Conservation (phyloP, 345 rosid species). For the Moringa oleifera region DNA sequence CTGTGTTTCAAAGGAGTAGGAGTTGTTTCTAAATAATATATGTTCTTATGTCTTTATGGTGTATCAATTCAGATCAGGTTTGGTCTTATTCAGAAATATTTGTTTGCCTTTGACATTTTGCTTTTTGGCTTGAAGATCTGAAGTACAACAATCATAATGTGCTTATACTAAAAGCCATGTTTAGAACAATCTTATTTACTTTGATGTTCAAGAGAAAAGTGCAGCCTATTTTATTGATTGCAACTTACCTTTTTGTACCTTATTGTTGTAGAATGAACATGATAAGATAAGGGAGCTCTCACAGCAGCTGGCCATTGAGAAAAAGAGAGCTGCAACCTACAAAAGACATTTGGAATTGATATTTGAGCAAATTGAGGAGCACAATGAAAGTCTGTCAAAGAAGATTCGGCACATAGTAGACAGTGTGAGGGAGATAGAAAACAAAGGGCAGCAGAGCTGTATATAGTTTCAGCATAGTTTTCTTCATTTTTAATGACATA, state of each 20-base stretch:
- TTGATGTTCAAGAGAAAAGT: background rate
- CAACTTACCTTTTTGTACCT: background rate
- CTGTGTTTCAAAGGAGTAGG: too few relatives aligned
- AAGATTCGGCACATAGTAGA: constrained; percentile 82
- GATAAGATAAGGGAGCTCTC: constrained; percentile 85
- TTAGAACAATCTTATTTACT: too few relatives aligned
- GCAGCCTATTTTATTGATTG: background rate
- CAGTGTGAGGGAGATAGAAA: constrained; percentile 66
- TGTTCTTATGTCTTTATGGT: too few relatives aligned
- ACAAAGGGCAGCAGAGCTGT: constrained; percentile 42
- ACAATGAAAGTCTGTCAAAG: constrained; percentile 74
- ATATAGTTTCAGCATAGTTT: constrained; percentile 30
- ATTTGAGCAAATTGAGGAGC: constrained; percentile 86
- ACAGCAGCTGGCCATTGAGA: constrained; percentile 89
- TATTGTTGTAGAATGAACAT: constrained; percentile 69
- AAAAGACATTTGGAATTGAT: constrained; percentile 89
- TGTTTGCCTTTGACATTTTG: too few relatives aligned
- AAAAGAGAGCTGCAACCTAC: constrained; percentile 81
- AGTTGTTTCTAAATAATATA: too few relatives aligned
- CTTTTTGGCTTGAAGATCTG: too few relatives aligned
- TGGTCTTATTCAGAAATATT: too few relatives aligned
- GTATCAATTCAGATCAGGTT: too few relatives aligned
- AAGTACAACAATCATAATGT: too few relatives aligned
- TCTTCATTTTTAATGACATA: constrained; percentile 2
- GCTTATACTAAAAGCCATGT: too few relatives aligned